phyloP scores from a whole-genome alignment of 2,329 filamentous ascomycete genomes.

The Diaporthe destruens region DNA sequence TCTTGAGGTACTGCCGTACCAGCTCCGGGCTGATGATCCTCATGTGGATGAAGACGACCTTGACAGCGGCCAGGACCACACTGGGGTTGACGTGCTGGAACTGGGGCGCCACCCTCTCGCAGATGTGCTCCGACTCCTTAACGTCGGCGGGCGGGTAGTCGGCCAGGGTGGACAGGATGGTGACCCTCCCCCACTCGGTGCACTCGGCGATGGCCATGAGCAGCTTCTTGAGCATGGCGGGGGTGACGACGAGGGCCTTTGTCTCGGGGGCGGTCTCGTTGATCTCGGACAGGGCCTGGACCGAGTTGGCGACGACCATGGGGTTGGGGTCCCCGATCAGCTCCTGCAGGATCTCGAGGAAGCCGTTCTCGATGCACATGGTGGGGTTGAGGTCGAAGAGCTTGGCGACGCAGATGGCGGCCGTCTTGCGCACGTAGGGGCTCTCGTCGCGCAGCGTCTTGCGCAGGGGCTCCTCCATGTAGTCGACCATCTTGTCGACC shows the following conservation, averaged over 20 bases:
- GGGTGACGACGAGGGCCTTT: slow-evolving; percentile 84
- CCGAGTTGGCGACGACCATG: slow-evolving; percentile 98
- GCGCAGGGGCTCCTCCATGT: slow-evolving; percentile 97
- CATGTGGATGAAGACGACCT: slow-evolving; percentile 98
- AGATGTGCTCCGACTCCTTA: slow-evolving; percentile 98
- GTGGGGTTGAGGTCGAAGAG: slow-evolving; percentile 93
- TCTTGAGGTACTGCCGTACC: slow-evolving; percentile 89
- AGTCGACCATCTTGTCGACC: slow-evolving; percentile 99
- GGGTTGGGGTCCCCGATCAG: slow-evolving; percentile 97
- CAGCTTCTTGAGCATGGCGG: slow-evolving; percentile 90
- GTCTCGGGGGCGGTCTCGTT: slow-evolving; percentile 91
- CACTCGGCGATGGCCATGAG: slow-evolving; percentile 97
- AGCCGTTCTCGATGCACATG: slow-evolving; percentile 97
- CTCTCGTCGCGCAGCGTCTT: slow-evolving; percentile 98
- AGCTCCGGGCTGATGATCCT: slow-evolving; percentile 82
- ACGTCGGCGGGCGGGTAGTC: slow-evolving; percentile 89
- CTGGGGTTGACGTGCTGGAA: slow-evolving; percentile 99
- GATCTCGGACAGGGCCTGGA: slow-evolving; percentile 93
- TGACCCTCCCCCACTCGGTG: slow-evolving; percentile 97
- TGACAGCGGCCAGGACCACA: slow-evolving; percentile 96
- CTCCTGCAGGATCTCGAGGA: slow-evolving; percentile 92
- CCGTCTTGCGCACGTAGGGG: slow-evolving; percentile 97
- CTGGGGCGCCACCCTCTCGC: slow-evolving; percentile 93
- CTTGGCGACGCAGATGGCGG: slow-evolving; percentile 97
- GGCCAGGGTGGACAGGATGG: slow-evolving; percentile 88